A percentile compares a stretch with the other conserved stretches of the same genome.
phyloP scores from a whole-genome alignment of 1,284 basidiomycete species.

The Tilletia walkeri region DNA sequence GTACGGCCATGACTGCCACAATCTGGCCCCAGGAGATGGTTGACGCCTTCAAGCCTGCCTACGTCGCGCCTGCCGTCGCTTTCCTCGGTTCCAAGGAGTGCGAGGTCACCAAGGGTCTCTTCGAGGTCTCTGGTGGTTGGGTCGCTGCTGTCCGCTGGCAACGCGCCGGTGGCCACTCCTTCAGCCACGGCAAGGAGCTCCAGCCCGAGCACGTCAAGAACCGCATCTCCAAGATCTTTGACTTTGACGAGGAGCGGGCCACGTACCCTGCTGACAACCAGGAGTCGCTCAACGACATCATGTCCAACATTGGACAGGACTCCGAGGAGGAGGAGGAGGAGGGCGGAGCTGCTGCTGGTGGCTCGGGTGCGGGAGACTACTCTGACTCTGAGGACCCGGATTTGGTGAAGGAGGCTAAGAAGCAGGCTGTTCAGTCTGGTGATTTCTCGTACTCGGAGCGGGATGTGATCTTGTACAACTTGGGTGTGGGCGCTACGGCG shows the following conservation, averaged over 20 bases:
- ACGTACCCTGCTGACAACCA: slow-evolving; percentile 45
- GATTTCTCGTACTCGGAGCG: slow-evolving; percentile 71
- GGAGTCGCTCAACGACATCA: slow-evolving; percentile 39
- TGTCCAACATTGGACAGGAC: slow-evolving; percentile 47
- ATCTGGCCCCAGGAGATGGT: slow-evolving; percentile 85
- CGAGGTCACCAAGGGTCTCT: slow-evolving; percentile 73
- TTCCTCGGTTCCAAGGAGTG: slow-evolving; percentile 83
- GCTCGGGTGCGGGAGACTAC: slow-evolving; percentile 58
- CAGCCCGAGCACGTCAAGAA: slow-evolving; percentile 48
- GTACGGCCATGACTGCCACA: slow-evolving; percentile 58
- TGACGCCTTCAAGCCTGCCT: slow-evolving; percentile 93
- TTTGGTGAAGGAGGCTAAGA: slow-evolving; percentile 80
- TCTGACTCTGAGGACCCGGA: slow-evolving; percentile 80
- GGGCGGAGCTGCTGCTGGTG: slow-evolving; percentile 34
- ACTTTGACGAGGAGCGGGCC: slow-evolving; percentile 52
- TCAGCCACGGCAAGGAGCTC: slow-evolving; percentile 45
- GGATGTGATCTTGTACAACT: slow-evolving; percentile 92
- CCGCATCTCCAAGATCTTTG: slow-evolving; percentile 49
- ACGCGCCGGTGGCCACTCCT: slow-evolving; percentile 70
- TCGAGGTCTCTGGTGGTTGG: slow-evolving; percentile 91
- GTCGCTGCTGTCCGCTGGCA: slow-evolving; percentile 91
- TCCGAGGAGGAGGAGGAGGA: slow-evolving; percentile 37
- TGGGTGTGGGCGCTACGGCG: slow-evolving; percentile 91
- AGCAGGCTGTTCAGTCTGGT: slow-evolving; percentile 54
- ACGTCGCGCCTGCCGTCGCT: slow-evolving; percentile 83